Percentiles rank a stretch among this genome's conserved stretches.
These are phyloP conservation scores for Neurospora terricola DNA, from an alignment of 495 filamentous ascomycete genomes.

Conservation along the genomic window DNA sequence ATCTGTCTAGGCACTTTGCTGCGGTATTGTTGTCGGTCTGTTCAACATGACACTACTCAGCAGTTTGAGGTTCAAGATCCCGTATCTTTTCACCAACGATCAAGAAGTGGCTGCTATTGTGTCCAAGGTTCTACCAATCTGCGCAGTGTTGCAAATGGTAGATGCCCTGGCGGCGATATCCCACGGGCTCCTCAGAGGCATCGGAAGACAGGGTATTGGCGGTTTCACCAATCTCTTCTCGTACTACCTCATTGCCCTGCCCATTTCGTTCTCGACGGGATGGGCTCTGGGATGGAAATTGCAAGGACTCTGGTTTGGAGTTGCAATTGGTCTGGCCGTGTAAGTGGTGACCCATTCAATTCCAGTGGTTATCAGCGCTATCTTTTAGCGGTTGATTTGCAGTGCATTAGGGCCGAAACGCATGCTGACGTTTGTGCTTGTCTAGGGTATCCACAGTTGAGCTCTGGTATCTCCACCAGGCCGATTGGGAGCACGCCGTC, in stretches of 20 bases:
- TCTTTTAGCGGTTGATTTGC: neutral
- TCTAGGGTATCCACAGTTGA: slow-evolving; percentile 16
- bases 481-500: slow-evolving; percentile 22
- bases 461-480: slow-evolving; percentile 18
- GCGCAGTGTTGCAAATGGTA: slow-evolving; percentile 69
- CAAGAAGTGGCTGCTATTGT: slow-evolving; percentile 61
- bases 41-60: slow-evolving; percentile 58
- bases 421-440: neutral
- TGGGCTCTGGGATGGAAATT: slow-evolving; percentile 62
- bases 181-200: slow-evolving; percentile 65
- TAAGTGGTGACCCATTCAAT: slow-evolving; percentile 7
- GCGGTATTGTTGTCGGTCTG: slow-evolving; percentile 48
- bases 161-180: slow-evolving; percentile 64
- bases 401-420: neutral
- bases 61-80: slow-evolving; percentile 45
- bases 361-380: neutral
- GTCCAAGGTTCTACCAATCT: slow-evolving; percentile 55
- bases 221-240: slow-evolving; percentile 67
- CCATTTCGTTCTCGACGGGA: slow-evolving; percentile 58
- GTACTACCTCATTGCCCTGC: slow-evolving; percentile 73
- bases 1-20: slow-evolving; percentile 10
- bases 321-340: slow-evolving; percentile 51
- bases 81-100: slow-evolving; percentile 64
- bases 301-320: slow-evolving; percentile 62
- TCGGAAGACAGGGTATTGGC: slow-evolving; percentile 68